Evolutionary conservation across 1,284 basidiomycete species (phyloP).

Genomic region (Irpex lacteus): DNA sequence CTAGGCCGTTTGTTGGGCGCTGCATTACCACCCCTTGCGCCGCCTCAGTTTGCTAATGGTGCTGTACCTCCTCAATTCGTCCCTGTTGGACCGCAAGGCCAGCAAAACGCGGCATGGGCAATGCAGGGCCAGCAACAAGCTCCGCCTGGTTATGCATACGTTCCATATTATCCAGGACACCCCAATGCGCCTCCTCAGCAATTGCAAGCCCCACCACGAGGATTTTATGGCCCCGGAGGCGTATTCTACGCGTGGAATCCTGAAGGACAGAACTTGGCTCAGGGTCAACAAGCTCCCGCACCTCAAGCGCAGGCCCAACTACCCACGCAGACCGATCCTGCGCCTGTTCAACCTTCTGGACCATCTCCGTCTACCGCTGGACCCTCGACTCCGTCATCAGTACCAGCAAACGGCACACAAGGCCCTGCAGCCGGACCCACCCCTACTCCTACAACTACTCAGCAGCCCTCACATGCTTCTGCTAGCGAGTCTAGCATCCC

Average conservation of each 20-base stretch:
- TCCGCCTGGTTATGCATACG: slow-evolving; percentile 22
- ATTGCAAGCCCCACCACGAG: slow-evolving; percentile 36
- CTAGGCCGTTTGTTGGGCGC: slow-evolving; percentile 50
- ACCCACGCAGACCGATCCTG: slow-evolving; percentile 11
- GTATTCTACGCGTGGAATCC: slow-evolving; percentile 60
- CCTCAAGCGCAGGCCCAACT: slow-evolving; percentile 9
- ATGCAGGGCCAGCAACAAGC: slow-evolving; percentile 18
- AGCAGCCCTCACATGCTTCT: slow-evolving; percentile 4
- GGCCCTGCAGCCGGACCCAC: slow-evolving; percentile 3
- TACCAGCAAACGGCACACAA: slow-evolving; percentile 7
- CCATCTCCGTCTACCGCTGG: neutral
- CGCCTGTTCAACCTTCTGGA: slow-evolving; percentile 1
- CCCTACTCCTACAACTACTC: neutral
- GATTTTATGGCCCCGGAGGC: slow-evolving; percentile 63
- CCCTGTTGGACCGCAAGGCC: slow-evolving; percentile 10
- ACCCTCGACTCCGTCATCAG: neutral
- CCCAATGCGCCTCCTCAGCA: slow-evolving; percentile 27
- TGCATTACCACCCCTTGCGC: slow-evolving; percentile 24
- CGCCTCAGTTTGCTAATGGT: slow-evolving; percentile 17
- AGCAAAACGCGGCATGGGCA: slow-evolving; percentile 19
- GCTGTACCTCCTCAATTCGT: slow-evolving; percentile 14
- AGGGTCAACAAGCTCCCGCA: slow-evolving; percentile 13
- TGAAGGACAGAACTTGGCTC: slow-evolving; percentile 30
- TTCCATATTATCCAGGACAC: slow-evolving; percentile 24
- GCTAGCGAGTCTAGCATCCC: slow-evolving; percentile 7